Evolutionary conservation across 1,139 yeast species (phyloP).

Genomic region (Debaryomyces singareniensis): DNA sequence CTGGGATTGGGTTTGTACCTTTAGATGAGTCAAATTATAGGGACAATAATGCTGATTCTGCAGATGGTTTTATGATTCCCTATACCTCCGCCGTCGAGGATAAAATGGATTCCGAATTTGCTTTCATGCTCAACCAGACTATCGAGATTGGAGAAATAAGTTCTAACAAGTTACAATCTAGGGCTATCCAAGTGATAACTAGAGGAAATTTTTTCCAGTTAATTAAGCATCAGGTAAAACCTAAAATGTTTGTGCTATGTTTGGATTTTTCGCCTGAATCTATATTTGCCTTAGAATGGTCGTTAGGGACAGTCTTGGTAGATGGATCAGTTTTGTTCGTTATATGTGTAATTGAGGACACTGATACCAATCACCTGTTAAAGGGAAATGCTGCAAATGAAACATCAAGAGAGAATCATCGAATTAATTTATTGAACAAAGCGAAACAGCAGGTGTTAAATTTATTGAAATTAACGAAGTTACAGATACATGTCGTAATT

Average conservation of each 20-base stretch:
- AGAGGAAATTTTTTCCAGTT: slow-evolving; percentile 63
- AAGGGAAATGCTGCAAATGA: slow-evolving; percentile 37
- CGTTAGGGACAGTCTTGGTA: slow-evolving; percentile 77
- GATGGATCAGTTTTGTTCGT: slow-evolving; percentile 81
- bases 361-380: slow-evolving; percentile 40
- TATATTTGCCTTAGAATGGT: slow-evolving; percentile 81
- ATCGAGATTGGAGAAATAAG: slow-evolving; percentile 59
- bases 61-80: slow-evolving; percentile 45
- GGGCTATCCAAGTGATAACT: slow-evolving; percentile 63
- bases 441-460: slow-evolving; percentile 57
- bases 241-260: slow-evolving; percentile 69
- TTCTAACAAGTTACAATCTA: slow-evolving; percentile 45
- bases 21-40: neutral
- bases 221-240: slow-evolving; percentile 43
- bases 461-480: slow-evolving; percentile 60
- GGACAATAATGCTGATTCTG: slow-evolving; percentile 5
- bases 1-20: neutral
- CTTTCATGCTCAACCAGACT: slow-evolving; percentile 52
- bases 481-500: slow-evolving; percentile 69
- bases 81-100: slow-evolving; percentile 72
- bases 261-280: slow-evolving; percentile 85
- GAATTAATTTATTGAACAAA: slow-evolving; percentile 54
- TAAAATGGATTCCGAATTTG: slow-evolving; percentile 58
- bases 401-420: slow-evolving; percentile 40
- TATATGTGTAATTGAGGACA: slow-evolving; percentile 73